phyloP scores from a whole-genome alignment of 106 monocot genomes.

The Apostasia shenzhenica region DNA sequence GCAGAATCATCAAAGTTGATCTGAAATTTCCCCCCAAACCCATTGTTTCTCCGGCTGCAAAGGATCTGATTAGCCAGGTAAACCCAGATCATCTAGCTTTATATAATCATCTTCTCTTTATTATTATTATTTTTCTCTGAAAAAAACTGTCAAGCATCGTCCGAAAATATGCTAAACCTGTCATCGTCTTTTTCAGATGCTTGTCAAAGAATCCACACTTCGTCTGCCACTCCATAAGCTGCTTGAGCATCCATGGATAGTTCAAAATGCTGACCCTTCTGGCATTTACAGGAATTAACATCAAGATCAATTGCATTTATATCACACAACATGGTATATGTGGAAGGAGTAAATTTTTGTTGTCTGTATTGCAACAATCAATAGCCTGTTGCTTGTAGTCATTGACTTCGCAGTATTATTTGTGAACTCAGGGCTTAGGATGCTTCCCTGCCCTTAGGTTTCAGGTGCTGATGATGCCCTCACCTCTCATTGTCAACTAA shows the following conservation, averaged over 20 bases:
- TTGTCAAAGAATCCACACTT: slow-evolving; percentile 70
- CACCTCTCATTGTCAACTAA: too few relatives aligned
- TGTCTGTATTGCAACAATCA: too few relatives aligned
- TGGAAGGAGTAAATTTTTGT: too few relatives aligned
- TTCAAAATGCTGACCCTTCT: slow-evolving; percentile 90
- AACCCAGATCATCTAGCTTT: background rate
- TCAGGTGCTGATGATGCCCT: too few relatives aligned
- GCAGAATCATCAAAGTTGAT: slow-evolving; percentile 95
- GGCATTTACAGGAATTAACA: slow-evolving; percentile 49
- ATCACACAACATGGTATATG: too few relatives aligned
- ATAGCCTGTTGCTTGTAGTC: too few relatives aligned
- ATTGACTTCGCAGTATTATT: too few relatives aligned
- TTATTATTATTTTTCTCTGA: background rate
- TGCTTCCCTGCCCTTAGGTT: too few relatives aligned
- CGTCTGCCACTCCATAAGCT: slow-evolving; percentile 87
- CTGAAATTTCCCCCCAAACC: slow-evolving; percentile 86
- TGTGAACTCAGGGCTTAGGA: too few relatives aligned
- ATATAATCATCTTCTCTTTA: background rate
- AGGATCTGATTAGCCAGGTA: slow-evolving; percentile 95
- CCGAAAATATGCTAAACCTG: background rate
- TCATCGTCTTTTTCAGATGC: slow-evolving; percentile 49
- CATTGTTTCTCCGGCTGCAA: slow-evolving; percentile 63
- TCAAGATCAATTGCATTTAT: too few relatives aligned
- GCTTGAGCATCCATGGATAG: slow-evolving; percentile 97
- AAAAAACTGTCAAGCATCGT: background rate